Percentiles rank a stretch among this genome's conserved stretches.
phyloP scores from a whole-genome alignment of 2,329 filamentous ascomycete genomes.

The Trichoderma citrinoviride region DNA sequence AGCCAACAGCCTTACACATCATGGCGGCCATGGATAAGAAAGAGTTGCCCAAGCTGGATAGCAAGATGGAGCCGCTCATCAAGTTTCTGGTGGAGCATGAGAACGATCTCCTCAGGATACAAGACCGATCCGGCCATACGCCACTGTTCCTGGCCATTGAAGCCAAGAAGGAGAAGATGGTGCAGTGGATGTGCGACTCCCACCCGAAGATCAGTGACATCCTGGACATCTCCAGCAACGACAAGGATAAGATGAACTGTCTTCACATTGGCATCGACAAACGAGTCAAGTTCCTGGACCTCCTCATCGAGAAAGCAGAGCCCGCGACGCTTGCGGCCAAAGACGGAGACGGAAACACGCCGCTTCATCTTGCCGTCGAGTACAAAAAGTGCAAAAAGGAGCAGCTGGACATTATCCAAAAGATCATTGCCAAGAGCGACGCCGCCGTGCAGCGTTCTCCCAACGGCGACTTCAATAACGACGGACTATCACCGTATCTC shows the following conservation, averaged over 20 bases:
- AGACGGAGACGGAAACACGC: slow-evolving; percentile 24
- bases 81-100: slow-evolving; percentile 13
- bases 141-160: slow-evolving; percentile 20
- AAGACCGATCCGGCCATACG: slow-evolving; percentile 20
- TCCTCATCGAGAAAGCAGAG: slow-evolving; percentile 23
- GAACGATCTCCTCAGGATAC: slow-evolving; percentile 3
- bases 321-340: slow-evolving; percentile 22
- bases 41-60: slow-evolving; percentile 23
- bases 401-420: slow-evolving; percentile 24
- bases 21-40: slow-evolving; percentile 25
- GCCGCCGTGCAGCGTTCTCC: background rate
- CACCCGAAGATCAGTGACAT: slow-evolving; percentile 18
- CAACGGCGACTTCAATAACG: slow-evolving; percentile 24
- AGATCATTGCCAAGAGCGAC: slow-evolving; percentile 25
- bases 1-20: slow-evolving; percentile 25
- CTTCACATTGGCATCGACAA: slow-evolving; percentile 23
- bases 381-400: slow-evolving; percentile 26
- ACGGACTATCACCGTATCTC: slow-evolving; percentile 24
- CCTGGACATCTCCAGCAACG: slow-evolving; percentile 17
- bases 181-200: slow-evolving; percentile 23
- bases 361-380: slow-evolving; percentile 28
- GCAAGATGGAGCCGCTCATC: slow-evolving; percentile 25
- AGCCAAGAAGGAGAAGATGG: slow-evolving; percentile 23
- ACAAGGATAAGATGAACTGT: slow-evolving; percentile 21
- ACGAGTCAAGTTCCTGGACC: slow-evolving; percentile 25